These are phyloP conservation scores for Pyrus hybrid DNA, from an alignment of 331 rosid genomes.

Conservation along the genomic window DNA sequence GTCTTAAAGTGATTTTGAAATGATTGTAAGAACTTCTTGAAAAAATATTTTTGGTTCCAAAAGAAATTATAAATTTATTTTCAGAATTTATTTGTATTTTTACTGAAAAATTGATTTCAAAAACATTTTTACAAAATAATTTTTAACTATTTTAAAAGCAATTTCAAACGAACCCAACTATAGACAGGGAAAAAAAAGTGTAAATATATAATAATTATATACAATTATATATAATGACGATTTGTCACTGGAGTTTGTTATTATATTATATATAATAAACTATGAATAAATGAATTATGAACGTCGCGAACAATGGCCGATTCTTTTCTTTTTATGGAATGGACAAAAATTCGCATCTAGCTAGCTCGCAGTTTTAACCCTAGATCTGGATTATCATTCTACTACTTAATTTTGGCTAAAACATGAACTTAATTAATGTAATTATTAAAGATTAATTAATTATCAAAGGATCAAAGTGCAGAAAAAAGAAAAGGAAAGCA, in stretches of 20 bases:
- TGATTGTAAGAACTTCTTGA: rapidly evolving
- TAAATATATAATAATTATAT: no score
- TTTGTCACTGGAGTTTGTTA: not conserved
- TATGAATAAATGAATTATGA: not conserved
- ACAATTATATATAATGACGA: not conserved
- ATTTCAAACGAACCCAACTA: no score
- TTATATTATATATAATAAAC: not conserved
- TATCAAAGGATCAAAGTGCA: slow-evolving; percentile 2
- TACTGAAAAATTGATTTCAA: no score
- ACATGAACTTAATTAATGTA: not conserved
- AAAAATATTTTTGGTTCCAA: no score
- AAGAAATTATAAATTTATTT: rapidly evolving
- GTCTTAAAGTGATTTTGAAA: no score
- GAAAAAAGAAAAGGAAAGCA: not conserved
- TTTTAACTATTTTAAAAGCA: no score
- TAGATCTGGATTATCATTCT: not conserved
- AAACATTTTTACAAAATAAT: no score
- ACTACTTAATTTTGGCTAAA: not conserved
- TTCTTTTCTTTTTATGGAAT: not conserved
- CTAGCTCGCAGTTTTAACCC: not conserved
- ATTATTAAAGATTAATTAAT: not conserved
- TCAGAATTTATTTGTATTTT: no score
- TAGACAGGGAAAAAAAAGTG: no score
- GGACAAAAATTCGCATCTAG: not conserved
- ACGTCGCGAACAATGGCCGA: not conserved